phyloP scores from a whole-genome alignment of 2,329 filamentous ascomycete genomes.

The Fusarium foetens region DNA sequence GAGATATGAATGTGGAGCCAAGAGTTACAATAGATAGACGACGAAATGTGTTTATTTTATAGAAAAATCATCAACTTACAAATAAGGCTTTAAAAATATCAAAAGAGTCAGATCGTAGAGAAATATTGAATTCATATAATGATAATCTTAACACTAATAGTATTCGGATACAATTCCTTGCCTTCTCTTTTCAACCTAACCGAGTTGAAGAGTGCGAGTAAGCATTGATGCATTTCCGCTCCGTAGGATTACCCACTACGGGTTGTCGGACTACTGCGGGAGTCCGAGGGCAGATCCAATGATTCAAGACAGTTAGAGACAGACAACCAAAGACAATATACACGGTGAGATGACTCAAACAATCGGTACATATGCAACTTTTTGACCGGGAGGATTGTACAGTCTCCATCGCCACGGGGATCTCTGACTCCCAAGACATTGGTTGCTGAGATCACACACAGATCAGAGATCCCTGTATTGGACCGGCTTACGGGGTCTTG shows the following conservation, averaged over 20 bases:
- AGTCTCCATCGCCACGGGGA: neutral
- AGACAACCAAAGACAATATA: conserved; percentile 10
- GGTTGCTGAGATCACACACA: neutral
- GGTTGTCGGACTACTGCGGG: conserved; percentile 37
- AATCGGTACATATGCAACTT: neutral
- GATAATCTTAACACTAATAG: neutral
- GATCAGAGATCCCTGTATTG: neutral
- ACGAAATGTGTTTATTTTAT: neutral
- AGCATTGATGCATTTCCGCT: conserved; percentile 11
- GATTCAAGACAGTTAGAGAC: neutral
- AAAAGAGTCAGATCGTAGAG: neutral
- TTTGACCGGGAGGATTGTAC: neutral
- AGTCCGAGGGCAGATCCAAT: conserved; percentile 33
- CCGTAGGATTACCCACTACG: conserved; percentile 14
- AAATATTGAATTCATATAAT: neutral
- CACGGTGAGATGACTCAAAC: conserved; percentile 32
- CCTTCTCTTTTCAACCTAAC: neutral
- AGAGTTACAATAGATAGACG: neutral
- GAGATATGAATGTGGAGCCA: conserved; percentile 17
- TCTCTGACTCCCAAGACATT: conserved; percentile 1
- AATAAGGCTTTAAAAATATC: neutral
- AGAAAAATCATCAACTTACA: neutral
- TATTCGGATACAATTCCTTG: neutral
- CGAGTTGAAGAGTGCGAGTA: neutral
- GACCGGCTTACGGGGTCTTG: neutral